Evolutionary conservation across 208 protist species (phyloP).

Genomic region (Leishmania mexicana): DNA sequence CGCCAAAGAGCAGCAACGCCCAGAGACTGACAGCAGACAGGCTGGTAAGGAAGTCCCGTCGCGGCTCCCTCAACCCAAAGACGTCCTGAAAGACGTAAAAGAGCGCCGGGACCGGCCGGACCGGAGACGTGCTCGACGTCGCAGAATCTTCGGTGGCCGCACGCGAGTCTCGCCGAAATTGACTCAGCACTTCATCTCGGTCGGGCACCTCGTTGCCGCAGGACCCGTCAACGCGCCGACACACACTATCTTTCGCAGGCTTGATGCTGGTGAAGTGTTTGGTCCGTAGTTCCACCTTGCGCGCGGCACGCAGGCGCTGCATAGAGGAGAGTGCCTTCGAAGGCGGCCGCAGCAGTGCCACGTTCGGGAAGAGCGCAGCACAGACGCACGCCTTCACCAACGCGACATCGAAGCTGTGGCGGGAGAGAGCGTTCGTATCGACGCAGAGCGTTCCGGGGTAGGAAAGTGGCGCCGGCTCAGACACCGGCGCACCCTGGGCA

Average conservation of each 20-base stretch:
- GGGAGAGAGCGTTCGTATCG: slow-evolving; percentile 66
- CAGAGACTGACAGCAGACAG: slow-evolving; percentile 78
- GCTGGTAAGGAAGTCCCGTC: slow-evolving; percentile 70
- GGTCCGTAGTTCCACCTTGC: slow-evolving; percentile 66
- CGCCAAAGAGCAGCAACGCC: slow-evolving; percentile 86
- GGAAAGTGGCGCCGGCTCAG: not conserved
- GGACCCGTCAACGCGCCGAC: slow-evolving; percentile 59
- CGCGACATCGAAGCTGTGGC: slow-evolving; percentile 59
- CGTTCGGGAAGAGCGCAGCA: slow-evolving; percentile 79
- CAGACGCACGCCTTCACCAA: slow-evolving; percentile 89
- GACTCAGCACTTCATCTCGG: slow-evolving; percentile 36
- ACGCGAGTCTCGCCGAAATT: slow-evolving; percentile 9
- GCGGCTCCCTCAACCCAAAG: slow-evolving; percentile 61
- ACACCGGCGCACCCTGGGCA: not conserved
- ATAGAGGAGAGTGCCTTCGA: slow-evolving; percentile 15
- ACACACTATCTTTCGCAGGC: slow-evolving; percentile 82
- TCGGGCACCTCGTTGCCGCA: slow-evolving; percentile 12
- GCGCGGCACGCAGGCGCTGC: not conserved
- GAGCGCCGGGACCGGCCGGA: slow-evolving; percentile 40
- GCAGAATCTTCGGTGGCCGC: not conserved
- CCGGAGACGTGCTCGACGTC: not conserved
- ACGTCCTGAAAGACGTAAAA: slow-evolving; percentile 85
- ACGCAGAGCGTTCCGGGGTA: slow-evolving; percentile 48
- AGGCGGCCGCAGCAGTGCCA: slow-evolving; percentile 74
- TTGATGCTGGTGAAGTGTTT: slow-evolving; percentile 50